phyloP scores from a whole-genome alignment of 331 rosid species.

The Pyrus hybrid region DNA sequence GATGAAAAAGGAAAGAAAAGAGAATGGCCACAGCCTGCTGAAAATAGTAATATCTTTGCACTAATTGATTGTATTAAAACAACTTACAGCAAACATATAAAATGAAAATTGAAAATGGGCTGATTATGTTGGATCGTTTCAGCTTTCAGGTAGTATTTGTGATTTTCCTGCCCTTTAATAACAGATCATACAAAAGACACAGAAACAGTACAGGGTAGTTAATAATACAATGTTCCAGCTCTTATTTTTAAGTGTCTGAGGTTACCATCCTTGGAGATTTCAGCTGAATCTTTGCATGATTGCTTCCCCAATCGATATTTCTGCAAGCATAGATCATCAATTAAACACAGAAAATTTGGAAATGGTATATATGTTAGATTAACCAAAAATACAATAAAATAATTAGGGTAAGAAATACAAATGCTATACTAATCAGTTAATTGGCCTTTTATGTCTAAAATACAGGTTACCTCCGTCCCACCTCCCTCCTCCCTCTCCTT shows the following conservation, averaged over 20 bases:
- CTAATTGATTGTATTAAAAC: not conserved
- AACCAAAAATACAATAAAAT: not conserved
- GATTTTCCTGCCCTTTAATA: not conserved
- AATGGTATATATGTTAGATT: not conserved
- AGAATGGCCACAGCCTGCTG: not conserved
- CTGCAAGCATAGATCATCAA: conserved; percentile 25
- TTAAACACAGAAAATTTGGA: not conserved
- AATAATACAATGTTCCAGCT: not conserved
- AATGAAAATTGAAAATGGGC: not conserved
- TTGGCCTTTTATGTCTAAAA: not conserved
- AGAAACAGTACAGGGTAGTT: not conserved
- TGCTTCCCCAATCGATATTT: conserved; percentile 54
- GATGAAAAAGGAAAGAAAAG: not conserved
- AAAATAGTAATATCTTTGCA: not conserved
- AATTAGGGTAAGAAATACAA: not conserved
- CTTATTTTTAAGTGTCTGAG: not conserved
- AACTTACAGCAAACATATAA: not conserved
- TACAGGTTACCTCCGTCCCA: not conserved
- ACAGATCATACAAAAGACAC: not conserved
- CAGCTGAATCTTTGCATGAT: conserved; percentile 43
- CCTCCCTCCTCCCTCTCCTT: not conserved
- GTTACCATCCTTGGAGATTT: conserved; percentile 44
- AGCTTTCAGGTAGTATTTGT: not conserved
- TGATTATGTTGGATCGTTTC: not conserved
- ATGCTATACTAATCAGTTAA: not conserved